phyloP scores from a whole-genome alignment of 2,329 filamentous ascomycete genomes.

The Chaetomiaceae sp. region DNA sequence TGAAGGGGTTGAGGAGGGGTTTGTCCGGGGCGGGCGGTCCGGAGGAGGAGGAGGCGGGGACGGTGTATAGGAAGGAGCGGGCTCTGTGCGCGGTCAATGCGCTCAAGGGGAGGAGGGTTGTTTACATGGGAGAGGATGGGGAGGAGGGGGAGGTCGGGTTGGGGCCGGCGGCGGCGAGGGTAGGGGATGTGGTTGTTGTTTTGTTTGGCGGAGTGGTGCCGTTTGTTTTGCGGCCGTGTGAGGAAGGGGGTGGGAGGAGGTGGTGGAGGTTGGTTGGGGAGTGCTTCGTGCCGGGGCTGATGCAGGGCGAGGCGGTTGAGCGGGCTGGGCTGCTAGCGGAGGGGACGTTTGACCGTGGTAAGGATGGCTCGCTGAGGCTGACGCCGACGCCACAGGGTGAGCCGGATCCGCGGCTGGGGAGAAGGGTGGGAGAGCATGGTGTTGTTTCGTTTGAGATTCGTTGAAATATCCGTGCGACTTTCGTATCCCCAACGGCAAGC shows the following conservation, averaged over 20 bases:
- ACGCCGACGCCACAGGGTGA: background rate
- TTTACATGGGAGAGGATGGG: background rate
- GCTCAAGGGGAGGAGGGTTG: background rate
- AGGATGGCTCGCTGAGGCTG: background rate
- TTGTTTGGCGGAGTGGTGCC: constrained; percentile 1
- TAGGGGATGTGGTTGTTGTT: background rate
- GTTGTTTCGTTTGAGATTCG: constrained; percentile 1
- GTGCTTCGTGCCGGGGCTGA: constrained; percentile 2
- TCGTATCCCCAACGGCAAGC: no score
- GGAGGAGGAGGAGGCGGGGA: background rate
- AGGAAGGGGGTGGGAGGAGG: background rate
- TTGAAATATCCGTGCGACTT: background rate
- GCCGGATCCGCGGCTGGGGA: background rate
- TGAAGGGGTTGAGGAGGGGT: background rate
- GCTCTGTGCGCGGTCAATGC: constrained; percentile 1
- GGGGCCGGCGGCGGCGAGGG: background rate
- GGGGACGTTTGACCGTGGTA: background rate
- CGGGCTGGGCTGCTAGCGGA: background rate
- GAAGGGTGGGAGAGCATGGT: constrained; percentile 3
- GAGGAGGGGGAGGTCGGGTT: background rate
- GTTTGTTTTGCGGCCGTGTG: background rate
- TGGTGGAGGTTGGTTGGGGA: background rate
- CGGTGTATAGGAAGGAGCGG: background rate
- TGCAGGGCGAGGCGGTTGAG: constrained; percentile 4
- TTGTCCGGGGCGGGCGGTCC: background rate